Conservation (phyloP, 129 eudicot genomes). For the Escallonia herrerae region DNA sequence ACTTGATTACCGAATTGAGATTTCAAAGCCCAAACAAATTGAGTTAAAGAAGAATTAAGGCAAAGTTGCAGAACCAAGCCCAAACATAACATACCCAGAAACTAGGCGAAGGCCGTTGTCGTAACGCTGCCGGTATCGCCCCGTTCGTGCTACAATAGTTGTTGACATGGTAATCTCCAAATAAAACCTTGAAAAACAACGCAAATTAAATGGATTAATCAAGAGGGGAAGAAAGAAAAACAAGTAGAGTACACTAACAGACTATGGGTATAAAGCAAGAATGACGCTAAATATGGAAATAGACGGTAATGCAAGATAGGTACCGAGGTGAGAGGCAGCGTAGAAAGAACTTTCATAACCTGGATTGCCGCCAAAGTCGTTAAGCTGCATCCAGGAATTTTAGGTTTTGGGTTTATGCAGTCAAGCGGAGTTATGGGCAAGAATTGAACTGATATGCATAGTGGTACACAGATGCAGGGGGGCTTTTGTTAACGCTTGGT, state of each 20-base stretch:
- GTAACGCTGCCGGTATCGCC: constrained; percentile 53
- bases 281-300: neutral
- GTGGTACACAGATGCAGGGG: neutral
- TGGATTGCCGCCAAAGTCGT: too few species aligned
- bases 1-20: neutral
- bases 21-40: neutral
- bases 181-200: constrained; percentile 13
- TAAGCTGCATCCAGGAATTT: neutral
- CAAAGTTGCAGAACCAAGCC: neutral
- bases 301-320: neutral
- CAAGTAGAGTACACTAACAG: neutral
- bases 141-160: constrained; percentile 44
- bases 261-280: neutral
- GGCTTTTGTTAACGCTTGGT: neutral
- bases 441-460: neutral
- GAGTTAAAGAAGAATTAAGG: neutral
- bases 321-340: too few species aligned
- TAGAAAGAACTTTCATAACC: too few species aligned
- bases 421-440: neutral
- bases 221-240: neutral
- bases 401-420: neutral
- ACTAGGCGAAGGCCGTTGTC: constrained; percentile 55
- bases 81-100: constrained; percentile 31
- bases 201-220: neutral
- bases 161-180: constrained; percentile 31